phyloP scores from a whole-genome alignment of 441 rosid species.

The Croton laevigatus region DNA sequence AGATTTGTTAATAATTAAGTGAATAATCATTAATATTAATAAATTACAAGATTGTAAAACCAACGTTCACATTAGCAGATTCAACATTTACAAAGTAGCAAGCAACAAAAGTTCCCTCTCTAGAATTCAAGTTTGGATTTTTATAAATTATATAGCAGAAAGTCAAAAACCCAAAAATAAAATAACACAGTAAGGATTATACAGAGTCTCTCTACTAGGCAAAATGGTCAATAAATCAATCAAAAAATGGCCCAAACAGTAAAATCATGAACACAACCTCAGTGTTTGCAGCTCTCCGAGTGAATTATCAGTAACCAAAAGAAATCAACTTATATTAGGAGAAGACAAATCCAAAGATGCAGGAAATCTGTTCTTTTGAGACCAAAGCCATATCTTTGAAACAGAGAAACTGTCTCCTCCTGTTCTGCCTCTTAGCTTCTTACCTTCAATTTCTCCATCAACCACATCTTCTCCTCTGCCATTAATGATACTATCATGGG shows the following conservation, averaged over 20 bases:
- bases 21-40: too few relatives aligned
- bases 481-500: constrained; percentile 4
- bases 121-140: background rate
- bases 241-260: background rate
- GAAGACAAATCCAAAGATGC: constrained; percentile 21
- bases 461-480: constrained; percentile 5
- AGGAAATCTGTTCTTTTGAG: constrained; percentile 39
- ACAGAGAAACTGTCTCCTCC: constrained; percentile 55
- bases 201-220: background rate
- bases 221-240: background rate
- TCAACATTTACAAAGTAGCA: too few relatives aligned
- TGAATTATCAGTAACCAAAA: too few relatives aligned
- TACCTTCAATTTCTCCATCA: constrained; percentile 33
- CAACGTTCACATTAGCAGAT: too few relatives aligned
- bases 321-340: constrained; percentile 16
- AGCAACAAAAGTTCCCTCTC: background rate
- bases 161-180: background rate
- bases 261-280: background rate
- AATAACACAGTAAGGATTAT: background rate
- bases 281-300: too few relatives aligned
- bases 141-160: background rate
- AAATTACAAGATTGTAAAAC: too few relatives aligned
- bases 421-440: constrained; percentile 35
- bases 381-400: constrained; percentile 76
- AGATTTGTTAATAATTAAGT: too few relatives aligned